Evolutionary conservation across 495 filamentous ascomycete genomes (phyloP).

Genomic region (Penicillium pancosmium): DNA sequence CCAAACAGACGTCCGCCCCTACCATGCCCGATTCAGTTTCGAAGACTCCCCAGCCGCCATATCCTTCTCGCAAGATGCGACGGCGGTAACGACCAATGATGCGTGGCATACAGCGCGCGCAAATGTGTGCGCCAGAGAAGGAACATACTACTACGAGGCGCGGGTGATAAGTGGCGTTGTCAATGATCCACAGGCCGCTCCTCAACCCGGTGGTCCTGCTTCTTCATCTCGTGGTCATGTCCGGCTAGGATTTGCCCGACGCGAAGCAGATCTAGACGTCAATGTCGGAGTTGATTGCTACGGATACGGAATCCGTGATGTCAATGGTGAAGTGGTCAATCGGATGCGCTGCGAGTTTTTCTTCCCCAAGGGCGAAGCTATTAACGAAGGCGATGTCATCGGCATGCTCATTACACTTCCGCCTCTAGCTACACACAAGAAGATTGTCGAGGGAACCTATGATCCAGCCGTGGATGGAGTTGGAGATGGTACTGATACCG

Average conservation of each 20-base stretch:
- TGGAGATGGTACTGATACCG: neutral
- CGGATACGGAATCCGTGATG: conserved; percentile 91
- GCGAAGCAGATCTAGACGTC: conserved; percentile 88
- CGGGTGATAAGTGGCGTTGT: conserved; percentile 73
- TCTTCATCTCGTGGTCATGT: conserved; percentile 69
- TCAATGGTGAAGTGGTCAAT: conserved; percentile 86
- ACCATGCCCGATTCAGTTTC: conserved; percentile 79
- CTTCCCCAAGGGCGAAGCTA: conserved; percentile 70
- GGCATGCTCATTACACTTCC: conserved; percentile 92
- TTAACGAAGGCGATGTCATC: conserved; percentile 87
- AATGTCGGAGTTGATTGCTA: conserved; percentile 96
- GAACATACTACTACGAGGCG: conserved; percentile 92
- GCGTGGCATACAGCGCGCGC: conserved; percentile 62
- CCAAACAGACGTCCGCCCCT: conserved; percentile 82
- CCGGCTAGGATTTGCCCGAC: conserved; percentile 84
- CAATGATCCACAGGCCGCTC: conserved; percentile 26
- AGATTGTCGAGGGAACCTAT: conserved; percentile 83
- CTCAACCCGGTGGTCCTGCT: conserved; percentile 37
- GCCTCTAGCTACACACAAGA: conserved; percentile 78
- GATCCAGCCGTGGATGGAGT: conserved; percentile 74
- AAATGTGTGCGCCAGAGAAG: conserved; percentile 90
- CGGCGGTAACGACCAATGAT: conserved; percentile 46
- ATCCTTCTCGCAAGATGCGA: conserved; percentile 44
- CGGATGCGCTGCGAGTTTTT: conserved; percentile 90
- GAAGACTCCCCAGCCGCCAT: conserved; percentile 83